phyloP scores from a whole-genome alignment of 192 early-diverging fungal species.

The Coemansia umbellata region DNA sequence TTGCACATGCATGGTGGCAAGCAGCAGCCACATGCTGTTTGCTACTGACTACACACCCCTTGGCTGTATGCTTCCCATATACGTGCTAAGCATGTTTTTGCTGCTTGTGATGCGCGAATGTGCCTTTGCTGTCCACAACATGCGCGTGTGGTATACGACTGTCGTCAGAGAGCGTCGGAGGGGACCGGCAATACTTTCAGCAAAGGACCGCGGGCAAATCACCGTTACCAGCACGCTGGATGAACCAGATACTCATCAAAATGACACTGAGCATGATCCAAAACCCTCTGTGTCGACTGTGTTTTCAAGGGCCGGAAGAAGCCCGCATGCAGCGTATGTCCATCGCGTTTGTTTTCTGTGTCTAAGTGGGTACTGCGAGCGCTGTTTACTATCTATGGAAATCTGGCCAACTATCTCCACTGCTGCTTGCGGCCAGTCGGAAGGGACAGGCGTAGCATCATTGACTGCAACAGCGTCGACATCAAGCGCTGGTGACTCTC shows the following conservation, averaged over 20 bases:
- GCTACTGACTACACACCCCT: too few relatives aligned
- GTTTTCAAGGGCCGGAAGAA: too few relatives aligned
- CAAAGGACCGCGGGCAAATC: background rate
- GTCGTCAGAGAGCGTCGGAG: conserved; percentile 36
- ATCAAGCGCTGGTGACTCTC: too few relatives aligned
- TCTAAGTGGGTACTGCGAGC: conserved; percentile 41
- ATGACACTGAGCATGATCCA: too few relatives aligned
- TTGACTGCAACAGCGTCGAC: too few relatives aligned
- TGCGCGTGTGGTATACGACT: conserved; percentile 38
- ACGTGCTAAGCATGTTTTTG: conserved; percentile 15
- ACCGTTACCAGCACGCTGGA: background rate
- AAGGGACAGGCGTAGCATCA: too few relatives aligned
- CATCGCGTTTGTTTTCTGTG: conserved; percentile 48
- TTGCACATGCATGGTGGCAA: too few relatives aligned
- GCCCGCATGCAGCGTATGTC: conserved; percentile 15
- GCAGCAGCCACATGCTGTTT: background rate
- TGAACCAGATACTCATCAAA: too few relatives aligned
- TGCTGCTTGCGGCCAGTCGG: too few relatives aligned
- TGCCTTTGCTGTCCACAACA: conserved; percentile 22
- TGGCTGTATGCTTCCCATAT: conserved; percentile 15
- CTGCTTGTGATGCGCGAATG: conserved; percentile 26
- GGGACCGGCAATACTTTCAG: conserved; percentile 15
- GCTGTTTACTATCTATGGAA: conserved; percentile 41
- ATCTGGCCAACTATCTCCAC: conserved; percentile 46
- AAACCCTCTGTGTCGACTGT: too few relatives aligned